Conservation (phyloP, 768 basidiomycete genomes). For the Gyrodon lividus region DNA sequence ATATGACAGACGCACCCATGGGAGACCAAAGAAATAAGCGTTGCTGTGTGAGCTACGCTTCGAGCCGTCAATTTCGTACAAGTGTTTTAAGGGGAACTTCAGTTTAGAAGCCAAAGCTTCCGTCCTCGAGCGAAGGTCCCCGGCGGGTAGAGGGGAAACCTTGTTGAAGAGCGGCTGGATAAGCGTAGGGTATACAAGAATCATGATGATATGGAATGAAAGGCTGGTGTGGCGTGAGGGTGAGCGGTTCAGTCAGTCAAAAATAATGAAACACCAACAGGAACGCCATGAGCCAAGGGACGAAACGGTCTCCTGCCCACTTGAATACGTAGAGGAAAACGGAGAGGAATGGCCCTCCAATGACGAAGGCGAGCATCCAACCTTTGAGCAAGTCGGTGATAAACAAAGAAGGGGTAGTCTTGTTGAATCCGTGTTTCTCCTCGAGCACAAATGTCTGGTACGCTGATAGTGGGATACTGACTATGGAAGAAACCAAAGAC, state of each 20-base stretch:
- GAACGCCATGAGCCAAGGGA: slow-evolving; percentile 92
- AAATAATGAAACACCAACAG: slow-evolving; percentile 50
- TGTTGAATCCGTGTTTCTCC: slow-evolving; percentile 96
- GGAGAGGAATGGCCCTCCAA: slow-evolving; percentile 86
- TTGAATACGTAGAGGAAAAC: slow-evolving; percentile 86
- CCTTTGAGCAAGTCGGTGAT: slow-evolving; percentile 78
- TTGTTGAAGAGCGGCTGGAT: slow-evolving; percentile 99
- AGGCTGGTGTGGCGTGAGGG: slow-evolving; percentile 46
- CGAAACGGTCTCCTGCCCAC: slow-evolving; percentile 92
- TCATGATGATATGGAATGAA: slow-evolving; percentile 80
- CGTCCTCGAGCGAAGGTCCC: slow-evolving; percentile 75
- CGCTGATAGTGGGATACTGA: slow-evolving; percentile 70
- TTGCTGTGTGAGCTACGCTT: slow-evolving; percentile 95
- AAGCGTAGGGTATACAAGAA: slow-evolving; percentile 76
- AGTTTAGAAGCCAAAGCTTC: slow-evolving; percentile 77
- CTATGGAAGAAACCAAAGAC: slow-evolving; percentile 61
- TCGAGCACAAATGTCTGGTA: slow-evolving; percentile 95
- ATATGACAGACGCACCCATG: slow-evolving; percentile 64
- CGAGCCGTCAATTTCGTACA: slow-evolving; percentile 97
- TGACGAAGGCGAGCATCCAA: slow-evolving; percentile 63
- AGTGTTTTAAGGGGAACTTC: slow-evolving; percentile 89
- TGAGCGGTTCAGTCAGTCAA: background rate
- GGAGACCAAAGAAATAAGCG: slow-evolving; percentile 98
- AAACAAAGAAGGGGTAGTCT: slow-evolving; percentile 78
- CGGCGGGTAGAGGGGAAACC: slow-evolving; percentile 78